Evolutionary conservation across 179 eudicot genomes (phyloP), one percentile per base, ranked within the genome.

Genomic region (Beta corolliflora): DNA sequence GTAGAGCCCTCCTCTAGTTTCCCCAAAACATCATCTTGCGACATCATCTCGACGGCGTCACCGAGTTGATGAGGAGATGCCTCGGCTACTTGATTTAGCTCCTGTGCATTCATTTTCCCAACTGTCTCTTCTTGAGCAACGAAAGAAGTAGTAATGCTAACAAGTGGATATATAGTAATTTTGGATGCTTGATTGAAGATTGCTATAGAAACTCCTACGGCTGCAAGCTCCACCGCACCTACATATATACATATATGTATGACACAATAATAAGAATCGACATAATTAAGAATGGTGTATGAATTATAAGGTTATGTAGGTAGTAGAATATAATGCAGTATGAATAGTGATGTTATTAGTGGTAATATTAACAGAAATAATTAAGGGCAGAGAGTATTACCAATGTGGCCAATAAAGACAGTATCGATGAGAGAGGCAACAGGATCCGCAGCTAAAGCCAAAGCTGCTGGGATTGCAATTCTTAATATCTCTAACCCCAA

Each of bases 401-500:
- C 99, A 80, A 97, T 80, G 73, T 86, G 97, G 56, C 99, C 99
- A 50, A 97, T 89, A 65, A 94, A 97, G 19, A 93, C 93, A 0
- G 99, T 97, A 86, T 97, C 98, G n/a, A 97, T 93, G 67, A 97
- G 90, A 79, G 98, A 95, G 67, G 99, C 98, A 76, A 97, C 86
- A 77, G 99, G 99, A 84, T 97, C 99, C 84, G 99, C 99, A 67
- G 99, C 98, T 79, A 95, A 89, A 78, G 99, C 99, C 82, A 97
- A 60, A 31, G 99, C 97, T 15, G 99, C 98, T 2, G 99, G 99
- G 7, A 95, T 79, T 19, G 99, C 98, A 77, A 97, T 97, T 70
- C 71, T 81, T 79, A 95, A 79, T 78, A 97, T 97, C 87, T 97
- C 99, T 86, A 58, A 54, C 7, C 99, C 99, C 79, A 95, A 90